Conservation (phyloP, 2,329 filamentous ascomycete species). For the Celoporthe dispersa region DNA sequence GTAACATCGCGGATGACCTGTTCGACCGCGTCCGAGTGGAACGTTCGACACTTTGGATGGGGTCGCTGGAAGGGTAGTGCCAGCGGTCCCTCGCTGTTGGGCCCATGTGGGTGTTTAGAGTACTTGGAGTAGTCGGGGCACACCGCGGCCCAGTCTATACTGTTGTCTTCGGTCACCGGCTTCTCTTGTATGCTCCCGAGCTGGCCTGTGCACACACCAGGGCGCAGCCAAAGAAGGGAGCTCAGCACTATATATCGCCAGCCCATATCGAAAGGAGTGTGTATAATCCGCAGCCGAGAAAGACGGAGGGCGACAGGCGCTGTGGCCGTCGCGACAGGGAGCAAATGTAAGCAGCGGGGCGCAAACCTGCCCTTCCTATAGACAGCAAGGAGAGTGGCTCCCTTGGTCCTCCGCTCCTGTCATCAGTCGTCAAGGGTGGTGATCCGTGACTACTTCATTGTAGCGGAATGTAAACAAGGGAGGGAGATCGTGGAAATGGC, state of each 20-base stretch:
- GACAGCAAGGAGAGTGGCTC: background rate
- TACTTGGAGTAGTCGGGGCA: slow-evolving; percentile 70
- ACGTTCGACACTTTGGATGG: slow-evolving; percentile 80
- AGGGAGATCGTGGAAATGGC: background rate
- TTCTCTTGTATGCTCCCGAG: slow-evolving; percentile 35
- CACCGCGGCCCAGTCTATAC: slow-evolving; percentile 41
- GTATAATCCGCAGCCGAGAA: background rate
- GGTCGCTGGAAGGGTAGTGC: slow-evolving; percentile 86
- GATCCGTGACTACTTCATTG: slow-evolving; percentile 8
- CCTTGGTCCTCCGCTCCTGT: background rate
- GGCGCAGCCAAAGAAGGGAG: slow-evolving; percentile 9
- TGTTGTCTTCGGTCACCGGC: slow-evolving; percentile 38
- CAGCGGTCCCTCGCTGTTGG: slow-evolving; percentile 79
- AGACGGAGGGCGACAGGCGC: background rate
- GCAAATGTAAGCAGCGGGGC: slow-evolving; percentile 7
- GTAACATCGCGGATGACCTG: slow-evolving; percentile 84
- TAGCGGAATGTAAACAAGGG: background rate
- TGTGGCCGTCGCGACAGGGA: background rate
- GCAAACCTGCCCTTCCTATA: slow-evolving; percentile 2
- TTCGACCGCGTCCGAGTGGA: slow-evolving; percentile 84
- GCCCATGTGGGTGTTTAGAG: slow-evolving; percentile 63
- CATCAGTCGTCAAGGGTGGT: background rate
- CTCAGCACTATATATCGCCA: slow-evolving; percentile 9
- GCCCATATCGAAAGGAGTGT: slow-evolving; percentile 12
- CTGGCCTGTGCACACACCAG: slow-evolving; percentile 4